phyloP scores from a whole-genome alignment of 768 basidiomycete species.

The Crassisporium funariophilum region DNA sequence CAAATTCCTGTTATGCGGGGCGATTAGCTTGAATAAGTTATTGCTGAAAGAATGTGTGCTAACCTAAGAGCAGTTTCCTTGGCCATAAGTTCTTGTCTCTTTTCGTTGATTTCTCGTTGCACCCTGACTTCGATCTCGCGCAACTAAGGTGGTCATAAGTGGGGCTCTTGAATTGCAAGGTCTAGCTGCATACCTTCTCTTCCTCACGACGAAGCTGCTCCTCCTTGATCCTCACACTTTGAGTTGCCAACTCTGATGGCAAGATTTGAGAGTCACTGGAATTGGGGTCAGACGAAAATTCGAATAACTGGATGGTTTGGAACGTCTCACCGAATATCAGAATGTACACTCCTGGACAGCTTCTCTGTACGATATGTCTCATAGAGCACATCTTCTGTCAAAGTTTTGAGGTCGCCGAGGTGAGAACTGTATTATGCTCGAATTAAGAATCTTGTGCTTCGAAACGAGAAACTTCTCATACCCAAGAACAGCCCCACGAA shows the following conservation, averaged over 20 bases:
- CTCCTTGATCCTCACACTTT: conserved; percentile 86
- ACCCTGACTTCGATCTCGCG: conserved; percentile 87
- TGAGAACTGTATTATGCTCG: conserved; percentile 57
- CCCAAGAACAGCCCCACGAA: conserved; percentile 78
- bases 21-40: not conserved
- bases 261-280: conserved; percentile 67
- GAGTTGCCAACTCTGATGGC: conserved; percentile 86
- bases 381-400: conserved; percentile 83
- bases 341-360: conserved; percentile 67
- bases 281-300: not conserved
- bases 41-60: conserved; percentile 14
- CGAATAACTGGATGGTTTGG: not conserved
- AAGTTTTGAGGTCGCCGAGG: conserved; percentile 78
- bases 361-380: conserved; percentile 92
- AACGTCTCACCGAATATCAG: conserved; percentile 51
- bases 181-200: conserved; percentile 58
- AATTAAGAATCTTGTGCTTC: not conserved
- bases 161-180: not conserved
- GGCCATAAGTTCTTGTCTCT: conserved; percentile 81
- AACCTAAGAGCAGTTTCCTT: conserved; percentile 83
- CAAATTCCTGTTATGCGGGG: conserved; percentile 24
- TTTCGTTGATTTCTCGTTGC: conserved; percentile 86
- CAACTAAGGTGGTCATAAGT: conserved; percentile 41
- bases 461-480: conserved; percentile 33
- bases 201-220: conserved; percentile 88